Evolutionary conservation across 371 early-diverging fungal species (phyloP).

Genomic region (Actinomortierella ambigua): DNA sequence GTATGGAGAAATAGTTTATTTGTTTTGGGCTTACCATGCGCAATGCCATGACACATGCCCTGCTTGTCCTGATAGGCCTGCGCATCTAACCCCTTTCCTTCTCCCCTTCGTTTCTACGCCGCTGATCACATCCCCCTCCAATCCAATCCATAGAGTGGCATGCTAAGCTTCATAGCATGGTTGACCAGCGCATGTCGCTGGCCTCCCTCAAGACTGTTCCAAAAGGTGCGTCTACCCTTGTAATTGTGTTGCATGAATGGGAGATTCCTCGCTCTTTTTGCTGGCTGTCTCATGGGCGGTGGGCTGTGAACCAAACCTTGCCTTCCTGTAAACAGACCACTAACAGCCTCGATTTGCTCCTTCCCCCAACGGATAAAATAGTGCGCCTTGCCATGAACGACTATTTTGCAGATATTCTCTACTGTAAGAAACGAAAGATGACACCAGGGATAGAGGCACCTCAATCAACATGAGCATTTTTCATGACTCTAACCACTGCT

Average conservation of each 20-base stretch:
- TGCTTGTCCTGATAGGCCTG: background rate
- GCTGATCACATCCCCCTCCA: conserved; percentile 8
- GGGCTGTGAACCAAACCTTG: no score
- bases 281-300: no score
- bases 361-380: background rate
- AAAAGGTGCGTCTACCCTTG: conserved; percentile 45
- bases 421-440: no score
- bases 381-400: conserved; percentile 55
- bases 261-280: no score
- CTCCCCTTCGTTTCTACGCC: background rate
- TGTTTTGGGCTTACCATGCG: background rate
- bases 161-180: conserved; percentile 56
- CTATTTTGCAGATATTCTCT: conserved; percentile 52
- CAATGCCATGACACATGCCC: no score
- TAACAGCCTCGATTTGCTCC: no score
- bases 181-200: conserved; percentile 51
- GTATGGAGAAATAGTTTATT: conserved; percentile 9
- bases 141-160: conserved; percentile 60
- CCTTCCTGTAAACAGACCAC: no score
- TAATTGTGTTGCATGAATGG: no score
- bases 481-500: no score
- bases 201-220: conserved; percentile 52
- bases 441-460: no score
- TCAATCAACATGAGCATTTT: no score
- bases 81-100: background rate